Conservation (phyloP, 140 eudicot species). For the Cichorium intybus region DNA sequence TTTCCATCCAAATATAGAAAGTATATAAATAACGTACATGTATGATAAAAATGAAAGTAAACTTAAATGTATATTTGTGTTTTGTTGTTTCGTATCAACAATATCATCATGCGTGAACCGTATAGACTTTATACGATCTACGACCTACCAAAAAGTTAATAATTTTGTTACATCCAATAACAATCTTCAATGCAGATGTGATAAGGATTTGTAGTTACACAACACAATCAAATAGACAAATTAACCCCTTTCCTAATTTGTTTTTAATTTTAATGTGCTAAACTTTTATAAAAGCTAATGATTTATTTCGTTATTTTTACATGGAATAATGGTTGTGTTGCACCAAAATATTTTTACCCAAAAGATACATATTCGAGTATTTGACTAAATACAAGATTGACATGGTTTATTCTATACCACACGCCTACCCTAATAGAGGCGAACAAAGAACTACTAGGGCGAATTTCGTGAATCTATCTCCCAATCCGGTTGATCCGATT, state of each 20-base stretch:
- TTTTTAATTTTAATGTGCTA: no score
- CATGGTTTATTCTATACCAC: slow-evolving; percentile 23
- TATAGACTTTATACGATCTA: no score
- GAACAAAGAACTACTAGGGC: neutral
- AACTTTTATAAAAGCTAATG: neutral
- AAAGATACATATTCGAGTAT: neutral
- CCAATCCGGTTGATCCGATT: slow-evolving; percentile 2
- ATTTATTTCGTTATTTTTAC: no score
- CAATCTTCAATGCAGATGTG: no score
- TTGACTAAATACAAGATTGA: slow-evolving; percentile 14
- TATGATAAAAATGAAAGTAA: neutral
- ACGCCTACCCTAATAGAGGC: slow-evolving; percentile 14
- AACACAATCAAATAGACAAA: neutral
- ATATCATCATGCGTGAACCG: neutral
- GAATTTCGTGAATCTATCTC: neutral
- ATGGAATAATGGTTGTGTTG: no score
- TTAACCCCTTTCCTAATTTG: neutral
- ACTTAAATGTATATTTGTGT: neutral
- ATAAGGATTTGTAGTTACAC: no score
- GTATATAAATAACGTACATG: neutral
- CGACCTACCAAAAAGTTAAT: neutral
- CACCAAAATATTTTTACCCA: neutral
- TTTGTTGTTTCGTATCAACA: neutral
- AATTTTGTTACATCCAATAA: no score
- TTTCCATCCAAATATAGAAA: neutral